Base-by-base conservation (phyloP, 2,329 filamentous ascomycete genomes). In the Taxawa tesnikishii region DNA sequence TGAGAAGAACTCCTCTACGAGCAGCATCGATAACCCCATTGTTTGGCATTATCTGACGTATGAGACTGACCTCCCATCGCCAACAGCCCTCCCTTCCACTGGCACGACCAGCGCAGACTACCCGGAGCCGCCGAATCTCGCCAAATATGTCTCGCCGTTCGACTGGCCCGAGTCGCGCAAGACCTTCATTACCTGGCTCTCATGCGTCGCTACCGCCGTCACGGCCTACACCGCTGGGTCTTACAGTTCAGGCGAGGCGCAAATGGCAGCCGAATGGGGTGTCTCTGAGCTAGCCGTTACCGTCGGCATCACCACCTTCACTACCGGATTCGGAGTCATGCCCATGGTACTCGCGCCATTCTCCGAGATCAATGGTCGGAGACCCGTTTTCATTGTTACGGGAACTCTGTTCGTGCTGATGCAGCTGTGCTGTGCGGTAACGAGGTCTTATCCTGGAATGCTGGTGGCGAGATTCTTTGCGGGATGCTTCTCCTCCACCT, bases 261-360 rank as follows among this genome's bases (percentile, higher is more conserved):
- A 81, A 32, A 75, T 94, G 63, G 68, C 67, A 1, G 53, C 59
- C 2, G 70, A 81, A 47, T 83, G 82, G 58, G 54, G 68, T 3
- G 64, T 83, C 1, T 77, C 74, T 24, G 60, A 64, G 7, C 65
- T 79, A n/a, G 75, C 75, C 2, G 69, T 76, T n/a, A 61, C 80
- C 4, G 63, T 75, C 2, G 83, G 83, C 19, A 82, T 94, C 38
- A 92, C 85, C 0, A 71, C 74, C 1, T 94, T 90, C 54, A 90
- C 83, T 28, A 48, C 68, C 19, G 85, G 87, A 3, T 94, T 94
- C 43, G 83, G 70, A 0, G 55, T 85, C 15, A 80, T 83, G 0
- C 87, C 87, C 0, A 94, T 94, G 85, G 66, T 83, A 1, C 68
- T 94, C 0, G 87, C 87, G 0, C 87, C 87, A 0, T 79, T 94